Base-by-base conservation (phyloP, 371 early-diverging fungal genomes). In the Apophysomyces variabilis region DNA sequence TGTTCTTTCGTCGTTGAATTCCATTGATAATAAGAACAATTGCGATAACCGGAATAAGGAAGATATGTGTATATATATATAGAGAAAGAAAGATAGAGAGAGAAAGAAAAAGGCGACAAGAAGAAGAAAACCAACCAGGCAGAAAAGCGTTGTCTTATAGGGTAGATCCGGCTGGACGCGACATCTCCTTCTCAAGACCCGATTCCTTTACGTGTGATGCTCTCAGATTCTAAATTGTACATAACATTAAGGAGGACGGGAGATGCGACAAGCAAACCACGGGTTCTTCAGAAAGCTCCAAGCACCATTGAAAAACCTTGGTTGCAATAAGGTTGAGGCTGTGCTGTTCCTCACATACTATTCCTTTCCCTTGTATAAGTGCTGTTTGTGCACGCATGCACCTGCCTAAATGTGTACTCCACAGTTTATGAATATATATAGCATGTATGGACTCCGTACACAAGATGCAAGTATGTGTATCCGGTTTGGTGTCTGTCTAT, bases 181-280 rank as follows among this genome's bases (percentile, higher is more conserved):
- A 50, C 9, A 7, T 9, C 54, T 50, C 54, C 54, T 50, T 50
- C 32, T 21, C 9, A 50, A 50, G 11, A 26, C 35, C 54, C 54
- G 54, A 50, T 21, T 21, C 32, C 1, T 50, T 7, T 9, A 16
- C 7, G 47, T 47, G n/a, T 7, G 9, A 47, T 47, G 47, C 47
- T 47, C 47, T 47, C 47, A 47, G 47, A 47, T 50, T 50, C 54
- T 50, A 50, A 50, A 50, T 7, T 50, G 1, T 3, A 45, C 8
- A 18, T 21, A 32, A 9, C 9, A 21, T n/a, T 50, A 21, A 26
- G 54, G 54, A 50, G 21, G 21, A 21, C 3, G 54, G 54, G 54
- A 26, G n/a, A 0, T 50, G 21, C 21, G 54, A 21, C 54, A 50
- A 50, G 54, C 54, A 50, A n/a, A 50, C 21, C 54, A 21, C 54